Evolutionary conservation across 73 alveolate genomes (phyloP).

Genomic region (Symbiodinium pilosum): DNA sequence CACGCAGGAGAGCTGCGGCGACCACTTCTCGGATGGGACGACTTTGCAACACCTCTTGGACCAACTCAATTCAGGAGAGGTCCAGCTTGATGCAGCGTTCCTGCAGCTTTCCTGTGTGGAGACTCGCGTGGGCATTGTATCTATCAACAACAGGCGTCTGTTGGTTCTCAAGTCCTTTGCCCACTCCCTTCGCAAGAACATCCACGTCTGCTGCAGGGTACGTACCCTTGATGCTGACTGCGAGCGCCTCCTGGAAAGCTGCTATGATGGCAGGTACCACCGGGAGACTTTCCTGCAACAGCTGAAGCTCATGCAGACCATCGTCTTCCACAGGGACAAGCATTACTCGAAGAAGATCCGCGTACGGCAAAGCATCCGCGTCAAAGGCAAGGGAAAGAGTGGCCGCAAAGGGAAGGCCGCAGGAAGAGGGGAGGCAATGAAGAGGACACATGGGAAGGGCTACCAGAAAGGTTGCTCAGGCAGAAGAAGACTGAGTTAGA

Average conservation of each 20-base stretch:
- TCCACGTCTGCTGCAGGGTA: not conserved
- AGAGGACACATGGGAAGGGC: too few species aligned
- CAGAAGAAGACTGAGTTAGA: too few species aligned
- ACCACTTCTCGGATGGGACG: not conserved
- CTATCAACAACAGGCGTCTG: not conserved
- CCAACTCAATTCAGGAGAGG: not conserved
- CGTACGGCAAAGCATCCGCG: not conserved
- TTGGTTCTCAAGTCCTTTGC: not conserved
- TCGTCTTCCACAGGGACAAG: not conserved
- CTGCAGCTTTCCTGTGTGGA: not conserved
- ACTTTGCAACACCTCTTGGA: not conserved
- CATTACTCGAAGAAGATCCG: not conserved
- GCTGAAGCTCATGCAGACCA: not conserved
- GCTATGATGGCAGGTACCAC: not conserved
- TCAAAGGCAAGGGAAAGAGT: not conserved
- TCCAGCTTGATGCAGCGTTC: not conserved
- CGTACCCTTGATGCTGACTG: not conserved
- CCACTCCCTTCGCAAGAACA: too few species aligned
- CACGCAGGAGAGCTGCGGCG: not conserved
- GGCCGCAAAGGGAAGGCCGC: too few species aligned
- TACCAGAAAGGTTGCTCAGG: too few species aligned
- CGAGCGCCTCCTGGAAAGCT: not conserved
- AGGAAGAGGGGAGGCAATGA: too few species aligned
- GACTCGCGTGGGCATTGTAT: not conserved
- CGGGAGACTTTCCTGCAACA: not conserved